A percentile compares a stretch with the other conserved stretches of the same genome.
phyloP scores from a whole-genome alignment of 2,329 filamentous ascomycete genomes.

The Neurospora crassa region DNA sequence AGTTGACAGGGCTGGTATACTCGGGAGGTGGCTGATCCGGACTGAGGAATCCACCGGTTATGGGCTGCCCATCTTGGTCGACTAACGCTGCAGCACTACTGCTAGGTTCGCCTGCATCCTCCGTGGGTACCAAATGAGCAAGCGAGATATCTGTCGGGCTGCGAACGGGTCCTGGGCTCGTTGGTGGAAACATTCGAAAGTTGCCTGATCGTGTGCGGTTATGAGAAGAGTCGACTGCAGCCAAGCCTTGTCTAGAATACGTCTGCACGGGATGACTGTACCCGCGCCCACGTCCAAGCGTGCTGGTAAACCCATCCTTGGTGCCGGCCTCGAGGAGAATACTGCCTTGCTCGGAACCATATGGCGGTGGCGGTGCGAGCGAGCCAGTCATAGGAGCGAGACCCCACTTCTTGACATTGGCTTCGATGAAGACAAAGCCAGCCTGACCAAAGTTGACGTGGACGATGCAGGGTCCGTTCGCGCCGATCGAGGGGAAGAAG shows the following conservation, averaged over 20 bases:
- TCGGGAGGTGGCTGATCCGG: conserved; percentile 55
- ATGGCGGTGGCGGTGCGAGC: conserved; percentile 87
- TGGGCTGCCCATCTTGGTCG: conserved; percentile 26
- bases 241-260: conserved; percentile 27
- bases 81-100: conserved; percentile 35
- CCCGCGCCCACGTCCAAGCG: conserved; percentile 29
- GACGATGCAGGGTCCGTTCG: conserved; percentile 83
- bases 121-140: conserved; percentile 65
- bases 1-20: conserved; percentile 57
- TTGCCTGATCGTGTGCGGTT: conserved; percentile 68
- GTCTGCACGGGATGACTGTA: conserved; percentile 40
- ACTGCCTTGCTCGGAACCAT: conserved; percentile 93
- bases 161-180: conserved; percentile 79
- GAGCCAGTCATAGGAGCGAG: conserved; percentile 92
- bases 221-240: conserved; percentile 52
- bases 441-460: conserved; percentile 98
- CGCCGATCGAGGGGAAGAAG: conserved; percentile 95
- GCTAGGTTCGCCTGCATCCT: conserved; percentile 65
- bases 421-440: conserved; percentile 97
- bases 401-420: conserved; percentile 99
- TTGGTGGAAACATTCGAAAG: conserved; percentile 63
- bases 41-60: conserved; percentile 21
- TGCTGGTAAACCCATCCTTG: conserved; percentile 44
- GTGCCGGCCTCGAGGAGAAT: conserved; percentile 83
- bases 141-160: conserved; percentile 95